Evolutionary conservation across 192 early-diverging fungal genomes (phyloP).

Genomic region (Coemansia sp.): DNA sequence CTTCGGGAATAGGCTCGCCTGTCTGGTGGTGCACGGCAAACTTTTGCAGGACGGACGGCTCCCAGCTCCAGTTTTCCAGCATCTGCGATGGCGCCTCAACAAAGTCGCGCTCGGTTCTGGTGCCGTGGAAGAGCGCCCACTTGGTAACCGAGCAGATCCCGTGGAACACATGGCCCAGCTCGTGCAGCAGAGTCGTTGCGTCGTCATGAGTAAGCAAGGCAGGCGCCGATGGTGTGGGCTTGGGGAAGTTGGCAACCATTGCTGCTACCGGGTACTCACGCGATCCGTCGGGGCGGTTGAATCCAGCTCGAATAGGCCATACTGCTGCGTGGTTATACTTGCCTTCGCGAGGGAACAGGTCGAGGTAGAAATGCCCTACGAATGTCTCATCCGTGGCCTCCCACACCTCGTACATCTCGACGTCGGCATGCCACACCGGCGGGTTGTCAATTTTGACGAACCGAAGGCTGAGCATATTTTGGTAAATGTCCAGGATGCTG

Average conservation of each 20-base stretch:
- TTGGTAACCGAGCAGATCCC: conserved; percentile 75
- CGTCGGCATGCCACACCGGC: conserved; percentile 80
- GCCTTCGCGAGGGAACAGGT: conserved; percentile 74
- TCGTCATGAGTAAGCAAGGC: conserved; percentile 80
- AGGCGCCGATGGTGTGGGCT: conserved; percentile 66
- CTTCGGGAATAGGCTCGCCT: conserved; percentile 69
- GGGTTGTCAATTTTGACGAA: conserved; percentile 67
- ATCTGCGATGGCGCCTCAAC: conserved; percentile 90
- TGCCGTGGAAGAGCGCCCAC: conserved; percentile 76
- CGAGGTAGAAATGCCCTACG: conserved; percentile 75
- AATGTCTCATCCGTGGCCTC: conserved; percentile 63
- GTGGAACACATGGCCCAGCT: conserved; percentile 75
- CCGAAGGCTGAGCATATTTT: conserved; percentile 68
- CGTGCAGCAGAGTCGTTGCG: conserved; percentile 83
- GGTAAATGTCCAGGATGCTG: conserved; percentile 77
- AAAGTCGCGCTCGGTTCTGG: conserved; percentile 79
- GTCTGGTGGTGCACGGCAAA: conserved; percentile 74
- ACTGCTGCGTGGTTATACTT: conserved; percentile 82
- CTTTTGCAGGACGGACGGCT: conserved; percentile 59
- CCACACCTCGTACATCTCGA: conserved; percentile 76
- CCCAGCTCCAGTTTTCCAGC: conserved; percentile 86
- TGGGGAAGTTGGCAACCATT: conserved; percentile 75
- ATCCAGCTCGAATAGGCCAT: conserved; percentile 76
- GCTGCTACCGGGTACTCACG: conserved; percentile 67
- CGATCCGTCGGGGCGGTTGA: conserved; percentile 58